Evolutionary conservation across 2,329 filamentous ascomycete genomes (phyloP).

Genomic region (Xylariaceae sp.): DNA sequence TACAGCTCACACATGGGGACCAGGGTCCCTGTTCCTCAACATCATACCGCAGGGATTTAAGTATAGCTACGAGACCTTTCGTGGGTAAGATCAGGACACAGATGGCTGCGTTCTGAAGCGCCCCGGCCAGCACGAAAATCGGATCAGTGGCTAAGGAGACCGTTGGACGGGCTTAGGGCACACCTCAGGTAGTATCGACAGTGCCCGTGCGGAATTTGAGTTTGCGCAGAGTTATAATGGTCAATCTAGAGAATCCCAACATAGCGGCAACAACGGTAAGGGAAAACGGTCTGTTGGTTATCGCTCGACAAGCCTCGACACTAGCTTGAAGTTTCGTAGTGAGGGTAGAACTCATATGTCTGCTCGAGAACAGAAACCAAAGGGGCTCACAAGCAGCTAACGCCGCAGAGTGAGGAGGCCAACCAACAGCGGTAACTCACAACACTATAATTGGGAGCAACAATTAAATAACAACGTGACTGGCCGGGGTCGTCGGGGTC

Average conservation of each 20-base stretch:
- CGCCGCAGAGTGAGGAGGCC: not conserved
- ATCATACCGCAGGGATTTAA: conserved; percentile 10
- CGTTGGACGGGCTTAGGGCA: conserved; percentile 1
- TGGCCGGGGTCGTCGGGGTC: too few species aligned
- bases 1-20: conserved; percentile 8
- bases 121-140: conserved; percentile 13
- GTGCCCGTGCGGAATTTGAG: conserved; percentile 17
- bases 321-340: conserved; percentile 17
- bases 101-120: conserved; percentile 8
- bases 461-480: too few species aligned
- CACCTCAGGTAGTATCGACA: too few species aligned
- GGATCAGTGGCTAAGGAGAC: conserved; percentile 15
- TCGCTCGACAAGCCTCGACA: conserved; percentile 13
- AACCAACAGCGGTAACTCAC: not conserved
- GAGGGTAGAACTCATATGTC: not conserved
- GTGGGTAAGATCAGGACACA: conserved; percentile 16
- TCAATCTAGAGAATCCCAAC: conserved; percentile 15
- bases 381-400: not conserved
- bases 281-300: conserved; percentile 10
- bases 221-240: conserved; percentile 14
- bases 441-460: too few species aligned
- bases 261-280: conserved; percentile 13
- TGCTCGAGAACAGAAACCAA: not conserved
- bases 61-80: conserved; percentile 13
- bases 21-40: conserved; percentile 11